Base-by-base conservation (phyloP, 345 rosid genomes). In the Salix suchowensis region DNA sequence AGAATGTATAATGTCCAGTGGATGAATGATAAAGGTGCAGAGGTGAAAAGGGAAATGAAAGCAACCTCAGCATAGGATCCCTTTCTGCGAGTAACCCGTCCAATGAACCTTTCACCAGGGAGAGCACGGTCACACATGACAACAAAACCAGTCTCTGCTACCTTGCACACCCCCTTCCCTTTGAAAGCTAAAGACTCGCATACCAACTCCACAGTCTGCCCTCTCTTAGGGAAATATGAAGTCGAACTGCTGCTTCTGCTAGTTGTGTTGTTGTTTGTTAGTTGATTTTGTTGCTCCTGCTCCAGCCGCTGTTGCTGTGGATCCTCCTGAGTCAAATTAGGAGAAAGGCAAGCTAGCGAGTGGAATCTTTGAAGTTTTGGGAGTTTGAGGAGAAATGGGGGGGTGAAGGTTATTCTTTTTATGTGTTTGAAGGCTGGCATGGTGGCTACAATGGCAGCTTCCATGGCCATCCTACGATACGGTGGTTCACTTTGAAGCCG, bases 161-260 rank as follows among this genome's bases (percentile, higher is more conserved):
- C 97, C 82, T 90, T 91, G 64, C 97, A 95, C 48, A 93, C 81
- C 10, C 98, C 97, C 82, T 88, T 90, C 6, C 97, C 97, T 66
- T 95, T 95, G 77, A 89, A 95, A n/a, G 90, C 98, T 76, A 93
- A 76, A 79, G 96, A 88, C 86, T 91, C 93, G 55, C 98, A 93
- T 4, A 86, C 97, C 76, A 95, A 79, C 86, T 95, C 97, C 78
- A 95, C 77, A 9, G 85, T 88, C 26, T 95, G 96, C 18, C 91
- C 91, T 79, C 87, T 88, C 88, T 88, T 95, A 0, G 98, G 97
- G 50, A 86, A 95, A 85, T 78, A 89, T 40, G 96, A 74, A 28
- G 82, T 32, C 60, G 54, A 73, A 40, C 69, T 30, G 14, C 32
- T 34, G 58, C 60, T 28, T 30, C 16, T 61, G 2, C 71, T 65